phyloP scores from a whole-genome alignment of 2,329 filamentous ascomycete species.

The Zasmidium angulare region DNA sequence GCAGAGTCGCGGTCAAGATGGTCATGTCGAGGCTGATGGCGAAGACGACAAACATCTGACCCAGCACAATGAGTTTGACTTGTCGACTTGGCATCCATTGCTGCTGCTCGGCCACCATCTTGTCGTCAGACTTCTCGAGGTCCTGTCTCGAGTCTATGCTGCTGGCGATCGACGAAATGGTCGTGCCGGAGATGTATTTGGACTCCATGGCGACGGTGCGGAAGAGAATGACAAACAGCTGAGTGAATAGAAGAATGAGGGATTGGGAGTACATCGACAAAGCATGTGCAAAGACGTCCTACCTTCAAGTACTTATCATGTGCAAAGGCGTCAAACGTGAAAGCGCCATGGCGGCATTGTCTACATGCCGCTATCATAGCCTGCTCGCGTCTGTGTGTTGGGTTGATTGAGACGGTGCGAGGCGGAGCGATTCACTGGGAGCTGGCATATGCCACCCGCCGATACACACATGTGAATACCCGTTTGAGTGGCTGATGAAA shows the following conservation, averaged over 20 bases:
- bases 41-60: constrained; percentile 46
- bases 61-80: constrained; percentile 44
- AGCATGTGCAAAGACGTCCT: too few species aligned
- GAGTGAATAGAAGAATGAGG: background rate
- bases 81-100: constrained; percentile 41
- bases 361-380: background rate
- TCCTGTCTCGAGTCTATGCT: background rate
- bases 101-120: background rate
- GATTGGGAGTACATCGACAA: background rate
- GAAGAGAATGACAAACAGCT: background rate
- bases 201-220: background rate
- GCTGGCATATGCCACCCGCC: background rate
- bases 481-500: background rate
- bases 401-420: background rate
- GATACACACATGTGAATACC: background rate
- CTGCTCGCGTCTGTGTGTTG: background rate
- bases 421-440: background rate
- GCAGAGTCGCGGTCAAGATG: constrained; percentile 47
- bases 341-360: background rate
- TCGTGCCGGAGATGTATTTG: constrained; percentile 3
- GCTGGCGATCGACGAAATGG: constrained; percentile 2
- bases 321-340: background rate
- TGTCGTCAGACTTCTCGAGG: constrained; percentile 5
- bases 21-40: constrained; percentile 53
- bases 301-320: too few species aligned